Evolutionary conservation across 2,329 filamentous ascomycete genomes (phyloP), one percentile per base, ranked within the genome.

Genomic region (Penicillium sp.): DNA sequence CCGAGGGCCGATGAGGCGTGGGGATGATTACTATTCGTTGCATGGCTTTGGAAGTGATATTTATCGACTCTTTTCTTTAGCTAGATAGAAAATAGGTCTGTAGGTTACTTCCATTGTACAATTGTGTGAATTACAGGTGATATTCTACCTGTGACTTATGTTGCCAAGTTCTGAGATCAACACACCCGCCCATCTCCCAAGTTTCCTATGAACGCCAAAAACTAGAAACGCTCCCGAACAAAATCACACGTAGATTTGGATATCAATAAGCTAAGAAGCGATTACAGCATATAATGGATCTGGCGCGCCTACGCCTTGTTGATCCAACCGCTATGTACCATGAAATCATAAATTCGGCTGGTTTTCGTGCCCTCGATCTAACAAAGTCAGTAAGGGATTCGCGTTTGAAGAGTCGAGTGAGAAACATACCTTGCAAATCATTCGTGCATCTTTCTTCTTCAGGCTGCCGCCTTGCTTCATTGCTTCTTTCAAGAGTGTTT

Each of bases 371-470:
- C 84, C 68, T 97, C 93, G 50, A 97, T 83, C 70, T 86, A 76
- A 22, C 7, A 22, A 10, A 50, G 48, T 63, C 40, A 56, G 54
- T 58, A 47, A 56, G 46, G 5, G 5, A 37, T 30, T 30, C 17
- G 11, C 14, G 3, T 31, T 40, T 14, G 25, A 17, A 38, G 11
- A 40, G 28, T 40, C 19, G 26, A 26, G 11, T 17, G 26, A 26
- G 7, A 6, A 26, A 63, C 71, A 66, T 64, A 81, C 79, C 69
- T 82, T 83, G 69, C 89, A 92, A 26, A 97, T 87, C 69, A 95
- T 89, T 69, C 88, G 89, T 2, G 91, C 91, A 64, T 93, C 88
- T 76, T 97, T 97, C 82, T 94, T 96, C 80, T 96, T 97, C 8
- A 99, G 77, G 12, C 82, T 84, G 1, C 94, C 94, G 56, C 94